phyloP scores from a whole-genome alignment of 768 basidiomycete genomes.

The Butyriboletus loyo region DNA sequence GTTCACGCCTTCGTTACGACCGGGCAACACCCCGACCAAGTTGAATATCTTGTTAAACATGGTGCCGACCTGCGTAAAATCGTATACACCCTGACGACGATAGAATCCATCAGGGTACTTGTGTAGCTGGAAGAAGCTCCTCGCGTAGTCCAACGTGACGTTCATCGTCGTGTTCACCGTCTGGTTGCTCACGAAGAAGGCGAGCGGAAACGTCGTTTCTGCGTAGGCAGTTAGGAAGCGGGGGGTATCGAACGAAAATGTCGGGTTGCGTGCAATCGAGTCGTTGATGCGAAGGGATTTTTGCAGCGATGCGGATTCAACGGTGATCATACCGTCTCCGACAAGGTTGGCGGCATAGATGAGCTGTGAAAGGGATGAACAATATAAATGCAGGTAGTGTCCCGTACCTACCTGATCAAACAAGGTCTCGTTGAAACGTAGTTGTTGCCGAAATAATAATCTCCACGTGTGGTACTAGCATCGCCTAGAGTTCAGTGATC shows the following conservation, averaged over 20 bases:
- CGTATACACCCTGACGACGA: constrained; percentile 18
- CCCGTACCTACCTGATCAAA: constrained; percentile 13
- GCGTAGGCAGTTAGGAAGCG: constrained; percentile 21
- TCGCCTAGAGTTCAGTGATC: constrained; percentile 14
- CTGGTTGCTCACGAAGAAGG: constrained; percentile 23
- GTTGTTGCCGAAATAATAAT: constrained; percentile 25
- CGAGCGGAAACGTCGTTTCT: constrained; percentile 24
- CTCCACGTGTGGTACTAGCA: constrained; percentile 23
- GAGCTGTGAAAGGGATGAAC: constrained; percentile 9
- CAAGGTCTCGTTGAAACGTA: constrained; percentile 25
- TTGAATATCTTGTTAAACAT: neutral
- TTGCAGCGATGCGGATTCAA: constrained; percentile 22
- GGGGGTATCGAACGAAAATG: constrained; percentile 20
- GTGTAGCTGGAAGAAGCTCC: constrained; percentile 19
- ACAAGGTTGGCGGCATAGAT: constrained; percentile 15
- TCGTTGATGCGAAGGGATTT: constrained; percentile 24
- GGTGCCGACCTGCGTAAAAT: neutral
- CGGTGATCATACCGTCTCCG: constrained; percentile 17
- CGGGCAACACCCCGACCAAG: constrained; percentile 9
- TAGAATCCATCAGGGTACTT: constrained; percentile 18
- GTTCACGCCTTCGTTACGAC: constrained; percentile 15
- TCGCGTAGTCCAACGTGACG: constrained; percentile 12
- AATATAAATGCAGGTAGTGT: neutral
- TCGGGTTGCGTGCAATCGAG: constrained; percentile 25
- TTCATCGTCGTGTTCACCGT: constrained; percentile 12